These are phyloP conservation scores for Stenogyne calaminthoides DNA, from an alignment of 305 asterid species.

Conservation along the genomic window DNA sequence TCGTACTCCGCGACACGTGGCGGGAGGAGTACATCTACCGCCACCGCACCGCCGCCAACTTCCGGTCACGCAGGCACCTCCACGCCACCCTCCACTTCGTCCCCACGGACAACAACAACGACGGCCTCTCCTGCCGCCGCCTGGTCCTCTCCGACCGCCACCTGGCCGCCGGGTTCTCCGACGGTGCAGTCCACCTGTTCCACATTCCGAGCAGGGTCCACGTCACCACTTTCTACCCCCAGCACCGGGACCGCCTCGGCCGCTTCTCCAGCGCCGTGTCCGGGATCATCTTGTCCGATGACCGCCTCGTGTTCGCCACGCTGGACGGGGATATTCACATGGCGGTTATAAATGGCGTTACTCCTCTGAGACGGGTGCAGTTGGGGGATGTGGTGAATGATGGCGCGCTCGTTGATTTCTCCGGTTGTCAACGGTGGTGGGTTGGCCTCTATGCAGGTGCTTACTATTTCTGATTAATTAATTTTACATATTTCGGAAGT, in stretches of 20 bases:
- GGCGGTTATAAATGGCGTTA: conserved; percentile 34
- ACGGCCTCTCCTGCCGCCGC: conserved; percentile 64
- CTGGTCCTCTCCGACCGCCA: conserved; percentile 70
- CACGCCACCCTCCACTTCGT: conserved; percentile 58
- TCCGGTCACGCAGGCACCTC: conserved; percentile 40
- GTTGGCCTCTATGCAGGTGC: conserved; percentile 92
- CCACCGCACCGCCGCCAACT: conserved; percentile 67
- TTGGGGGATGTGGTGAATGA: conserved; percentile 75
- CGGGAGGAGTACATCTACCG: conserved; percentile 72
- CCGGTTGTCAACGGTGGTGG: conserved; percentile 86
- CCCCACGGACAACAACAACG: conserved; percentile 47
- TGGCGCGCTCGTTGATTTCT: conserved; percentile 79
- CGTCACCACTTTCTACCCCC: conserved; percentile 69
- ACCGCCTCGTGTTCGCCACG: conserved; percentile 66
- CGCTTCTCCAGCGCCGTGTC: conserved; percentile 80
- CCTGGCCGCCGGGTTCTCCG: conserved; percentile 81
- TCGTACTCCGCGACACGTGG: conserved; percentile 55
- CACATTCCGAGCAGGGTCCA: conserved; percentile 54
- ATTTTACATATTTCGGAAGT: too few relatives aligned
- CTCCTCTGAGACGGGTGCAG: conserved; percentile 54
- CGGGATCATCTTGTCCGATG: conserved; percentile 63
- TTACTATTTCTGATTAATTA: background rate
- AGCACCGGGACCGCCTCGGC: conserved; percentile 79
- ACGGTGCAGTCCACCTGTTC: conserved; percentile 76
- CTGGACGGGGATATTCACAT: conserved; percentile 76